A percentile compares a stretch with the other conserved stretches of the same genome.
These are phyloP conservation scores for Codiaeum variegatum DNA, from an alignment of 441 rosid species.

Conservation along the genomic window DNA sequence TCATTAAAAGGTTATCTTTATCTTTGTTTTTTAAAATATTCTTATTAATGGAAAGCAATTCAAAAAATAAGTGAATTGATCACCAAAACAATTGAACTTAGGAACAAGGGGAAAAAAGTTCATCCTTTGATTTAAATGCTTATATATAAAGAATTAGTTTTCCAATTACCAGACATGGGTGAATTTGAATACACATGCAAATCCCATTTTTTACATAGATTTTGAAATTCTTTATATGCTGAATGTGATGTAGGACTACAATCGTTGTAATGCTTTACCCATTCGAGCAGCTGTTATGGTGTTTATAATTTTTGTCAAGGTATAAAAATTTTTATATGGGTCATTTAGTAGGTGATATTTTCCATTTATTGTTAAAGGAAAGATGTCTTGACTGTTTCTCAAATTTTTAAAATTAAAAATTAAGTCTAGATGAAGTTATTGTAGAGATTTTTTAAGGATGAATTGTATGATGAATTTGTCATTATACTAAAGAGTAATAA, in stretches of 20 bases:
- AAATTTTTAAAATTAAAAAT: no score
- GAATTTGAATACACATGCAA: background rate
- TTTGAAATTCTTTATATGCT: background rate
- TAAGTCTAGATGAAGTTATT: no score
- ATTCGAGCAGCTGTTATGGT: conserved; percentile 6
- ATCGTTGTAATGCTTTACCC: background rate
- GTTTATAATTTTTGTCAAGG: conserved; percentile 7
- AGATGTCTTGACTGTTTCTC: background rate
- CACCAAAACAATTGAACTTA: no score
- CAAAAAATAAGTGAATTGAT: background rate
- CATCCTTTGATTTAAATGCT: no score
- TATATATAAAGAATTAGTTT: no score
- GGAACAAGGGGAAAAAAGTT: no score
- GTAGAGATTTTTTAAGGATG: no score
- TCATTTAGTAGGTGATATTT: background rate
- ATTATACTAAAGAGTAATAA: background rate
- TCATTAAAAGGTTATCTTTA: background rate
- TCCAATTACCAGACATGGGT: background rate
- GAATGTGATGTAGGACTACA: background rate
- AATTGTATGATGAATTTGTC: no score
- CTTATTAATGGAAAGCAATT: background rate
- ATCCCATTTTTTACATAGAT: background rate
- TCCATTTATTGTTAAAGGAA: background rate
- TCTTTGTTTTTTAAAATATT: background rate
- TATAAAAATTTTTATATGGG: background rate